Conservation (phyloP, 495 filamentous ascomycete genomes). For the Xylaria bambusicola region DNA sequence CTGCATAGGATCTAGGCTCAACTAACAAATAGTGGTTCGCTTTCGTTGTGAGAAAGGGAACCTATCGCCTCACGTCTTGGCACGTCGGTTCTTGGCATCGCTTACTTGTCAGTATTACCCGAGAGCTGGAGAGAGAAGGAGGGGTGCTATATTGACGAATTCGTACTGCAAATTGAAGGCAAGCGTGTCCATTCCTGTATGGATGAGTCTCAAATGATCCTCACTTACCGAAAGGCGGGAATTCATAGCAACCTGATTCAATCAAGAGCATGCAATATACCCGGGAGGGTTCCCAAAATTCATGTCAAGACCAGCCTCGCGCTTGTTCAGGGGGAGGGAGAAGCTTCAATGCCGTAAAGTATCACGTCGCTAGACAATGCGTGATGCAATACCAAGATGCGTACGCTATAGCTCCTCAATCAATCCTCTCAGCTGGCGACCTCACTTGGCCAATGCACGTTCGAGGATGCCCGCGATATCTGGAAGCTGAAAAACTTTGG, state of each 20-base stretch:
- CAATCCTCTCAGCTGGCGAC: slow-evolving; percentile 6
- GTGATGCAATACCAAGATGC: background rate
- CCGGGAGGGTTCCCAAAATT: too few relatives aligned
- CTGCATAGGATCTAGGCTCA: slow-evolving; percentile 10
- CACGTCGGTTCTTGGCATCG: slow-evolving; percentile 10
- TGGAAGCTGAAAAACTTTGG: too few relatives aligned
- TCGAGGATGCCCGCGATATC: too few relatives aligned
- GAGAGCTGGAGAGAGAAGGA: background rate
- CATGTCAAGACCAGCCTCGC: too few relatives aligned
- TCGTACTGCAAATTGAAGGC: background rate
- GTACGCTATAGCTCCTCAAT: background rate
- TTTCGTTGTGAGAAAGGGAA: background rate
- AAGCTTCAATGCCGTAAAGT: too few relatives aligned
- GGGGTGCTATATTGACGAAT: background rate
- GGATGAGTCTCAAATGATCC: background rate
- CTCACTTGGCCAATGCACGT: background rate
- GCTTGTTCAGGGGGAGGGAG: too few relatives aligned
- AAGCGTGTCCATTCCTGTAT: slow-evolving; percentile 10
- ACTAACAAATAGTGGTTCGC: background rate
- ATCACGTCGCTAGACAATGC: background rate
- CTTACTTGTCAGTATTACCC: slow-evolving; percentile 2
- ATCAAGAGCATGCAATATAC: too few relatives aligned
- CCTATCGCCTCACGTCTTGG: background rate
- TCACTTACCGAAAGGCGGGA: background rate
- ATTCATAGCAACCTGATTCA: background rate